A percentile compares a stretch with the other conserved stretches of the same genome.
Evolutionary conservation across 208 protist species (phyloP).

Genomic region (Lotmaria passim): DNA sequence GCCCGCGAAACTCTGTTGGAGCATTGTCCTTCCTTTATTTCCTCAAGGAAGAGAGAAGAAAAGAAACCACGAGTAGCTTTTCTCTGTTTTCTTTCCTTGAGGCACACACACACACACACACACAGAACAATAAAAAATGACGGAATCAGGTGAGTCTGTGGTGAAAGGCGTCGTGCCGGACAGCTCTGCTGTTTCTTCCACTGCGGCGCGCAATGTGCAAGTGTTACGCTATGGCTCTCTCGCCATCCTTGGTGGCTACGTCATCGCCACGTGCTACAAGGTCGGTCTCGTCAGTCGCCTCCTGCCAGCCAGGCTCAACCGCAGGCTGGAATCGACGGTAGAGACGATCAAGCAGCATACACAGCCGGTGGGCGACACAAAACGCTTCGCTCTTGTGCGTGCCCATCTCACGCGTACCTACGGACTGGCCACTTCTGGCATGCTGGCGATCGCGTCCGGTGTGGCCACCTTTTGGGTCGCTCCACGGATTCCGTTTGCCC

Average conservation of each 20-base stretch:
- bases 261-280: constrained; percentile 60
- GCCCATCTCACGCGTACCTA: constrained; percentile 67
- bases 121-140: too few species aligned
- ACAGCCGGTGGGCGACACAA: constrained; percentile 57
- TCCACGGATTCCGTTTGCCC: constrained; percentile 59
- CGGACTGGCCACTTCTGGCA: constrained; percentile 46
- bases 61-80: too few species aligned
- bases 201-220: constrained; percentile 3
- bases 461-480: constrained; percentile 48
- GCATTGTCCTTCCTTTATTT: not conserved
- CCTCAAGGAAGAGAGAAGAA: too few species aligned
- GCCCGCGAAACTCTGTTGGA: too few species aligned
- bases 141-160: not conserved
- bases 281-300: constrained; percentile 48
- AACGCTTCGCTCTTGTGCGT: constrained; percentile 50
- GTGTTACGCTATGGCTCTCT: constrained; percentile 55
- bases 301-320: constrained; percentile 34
- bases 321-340: constrained; percentile 46
- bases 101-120: too few species aligned
- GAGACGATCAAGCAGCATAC: constrained; percentile 63
- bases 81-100: too few species aligned
- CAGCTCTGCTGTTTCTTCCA: not conserved
- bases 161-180: not conserved
- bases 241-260: constrained; percentile 63
- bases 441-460: constrained; percentile 51